These are phyloP conservation scores for Neurospora sp. DNA, from an alignment of 495 filamentous ascomycete species.

Conservation along the genomic window DNA sequence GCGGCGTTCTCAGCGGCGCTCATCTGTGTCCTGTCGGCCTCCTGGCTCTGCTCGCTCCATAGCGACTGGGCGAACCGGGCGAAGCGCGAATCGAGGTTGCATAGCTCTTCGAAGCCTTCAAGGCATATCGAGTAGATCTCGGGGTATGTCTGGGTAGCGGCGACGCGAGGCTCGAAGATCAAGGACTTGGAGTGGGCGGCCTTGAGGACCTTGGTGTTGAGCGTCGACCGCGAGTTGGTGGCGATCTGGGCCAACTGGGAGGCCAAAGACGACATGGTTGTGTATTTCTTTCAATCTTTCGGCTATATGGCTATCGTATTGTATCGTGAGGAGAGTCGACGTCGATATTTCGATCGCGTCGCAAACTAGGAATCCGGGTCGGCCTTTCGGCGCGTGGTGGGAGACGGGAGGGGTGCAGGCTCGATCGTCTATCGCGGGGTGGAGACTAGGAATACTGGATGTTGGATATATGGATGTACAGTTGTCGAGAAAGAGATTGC, in stretches of 20 bases:
- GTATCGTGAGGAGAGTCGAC: neutral
- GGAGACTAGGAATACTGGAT: neutral
- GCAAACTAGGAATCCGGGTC: neutral
- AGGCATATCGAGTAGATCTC: constrained; percentile 75
- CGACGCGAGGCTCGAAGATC: constrained; percentile 74
- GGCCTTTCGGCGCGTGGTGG: neutral
- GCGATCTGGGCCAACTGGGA: constrained; percentile 74
- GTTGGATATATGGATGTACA: neutral
- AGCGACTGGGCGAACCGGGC: constrained; percentile 55
- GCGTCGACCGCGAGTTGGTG: constrained; percentile 61
- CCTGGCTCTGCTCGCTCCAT: constrained; percentile 86
- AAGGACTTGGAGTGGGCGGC: constrained; percentile 81
- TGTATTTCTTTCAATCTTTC: neutral
- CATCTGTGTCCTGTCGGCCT: constrained; percentile 77
- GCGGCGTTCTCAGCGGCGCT: constrained; percentile 68
- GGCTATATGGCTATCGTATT: neutral
- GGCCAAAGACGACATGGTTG: constrained; percentile 53
- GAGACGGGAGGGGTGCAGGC: neutral
- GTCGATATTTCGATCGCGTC: neutral
- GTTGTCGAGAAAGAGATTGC: neutral
- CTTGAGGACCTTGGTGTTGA: constrained; percentile 85
- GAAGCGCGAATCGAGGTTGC: constrained; percentile 71
- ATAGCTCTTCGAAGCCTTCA: constrained; percentile 85
- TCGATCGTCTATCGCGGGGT: neutral
- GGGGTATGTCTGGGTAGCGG: constrained; percentile 77